Base-by-base conservation (phyloP, 805 yeast species). In the Candida krabiensis region DNA sequence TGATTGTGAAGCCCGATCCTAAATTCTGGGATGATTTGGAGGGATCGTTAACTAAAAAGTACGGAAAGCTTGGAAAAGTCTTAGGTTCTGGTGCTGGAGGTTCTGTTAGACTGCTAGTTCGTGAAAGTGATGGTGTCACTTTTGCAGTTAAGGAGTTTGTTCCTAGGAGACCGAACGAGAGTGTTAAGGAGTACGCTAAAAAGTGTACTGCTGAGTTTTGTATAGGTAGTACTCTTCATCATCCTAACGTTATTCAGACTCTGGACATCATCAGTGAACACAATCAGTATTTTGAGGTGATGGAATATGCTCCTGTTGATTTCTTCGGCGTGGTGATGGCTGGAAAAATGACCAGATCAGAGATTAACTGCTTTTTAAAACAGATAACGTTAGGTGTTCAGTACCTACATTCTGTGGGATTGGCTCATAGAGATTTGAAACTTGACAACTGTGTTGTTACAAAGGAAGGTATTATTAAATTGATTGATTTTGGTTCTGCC, bases 81-180 rank as follows among this genome's bases (percentile, higher is more conserved):
- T 61, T 86, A 32, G 95, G 95, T 13, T 79, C 88, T 1, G 95
- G 95, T 40, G 95, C 93, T 9, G 95, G 95, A 33, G 95, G 95
- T 5, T 77, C 89, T 1, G 95, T 86, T n/a, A 71, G 85, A 49
- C 66, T 85, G 30, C 71, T 86, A 17, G 74, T 73, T 7, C 74
- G 91, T 52, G 82, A 84, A 29, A 64, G 77, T 27, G 91, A 85
- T 60, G 77, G 78, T 50, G 75, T 75, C 25, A 77, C 85, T 0
- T 85, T 86, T 67, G 95, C 95, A 1, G 93, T 86, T 13, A 86
- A 86, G 56, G 91, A 86, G 60, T 86, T 86, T 54, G 73, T 91
- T 52, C 77, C 86, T 11, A 72, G 85, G 45, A 72, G 83, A 55
- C 75, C 81, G 27, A 81, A 77, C 54, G 95, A 86, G 57, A 63